phyloP scores from a whole-genome alignment of 805 yeast genomes.

The Suhomyces xylopsoci region DNA sequence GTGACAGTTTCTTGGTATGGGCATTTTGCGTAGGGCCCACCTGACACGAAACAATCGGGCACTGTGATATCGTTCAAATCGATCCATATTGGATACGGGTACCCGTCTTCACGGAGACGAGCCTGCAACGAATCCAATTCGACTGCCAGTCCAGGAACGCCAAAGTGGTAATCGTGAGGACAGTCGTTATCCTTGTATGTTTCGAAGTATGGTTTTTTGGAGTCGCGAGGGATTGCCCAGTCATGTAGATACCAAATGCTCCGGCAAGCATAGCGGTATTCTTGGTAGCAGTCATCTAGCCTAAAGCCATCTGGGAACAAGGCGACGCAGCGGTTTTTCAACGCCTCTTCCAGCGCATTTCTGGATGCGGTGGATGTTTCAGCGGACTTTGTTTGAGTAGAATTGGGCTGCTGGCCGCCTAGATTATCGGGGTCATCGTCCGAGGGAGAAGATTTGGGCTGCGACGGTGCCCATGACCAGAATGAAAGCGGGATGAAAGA shows the following conservation, averaged over 20 bases:
- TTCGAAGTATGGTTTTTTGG: conserved; percentile 41
- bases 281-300: conserved; percentile 63
- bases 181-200: conserved; percentile 29
- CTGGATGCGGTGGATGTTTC: neutral
- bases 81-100: conserved; percentile 59
- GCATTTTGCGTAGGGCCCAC: conserved; percentile 74
- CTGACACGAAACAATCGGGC: conserved; percentile 77
- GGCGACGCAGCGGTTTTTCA: conserved; percentile 43
- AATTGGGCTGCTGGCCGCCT: neutral
- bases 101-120: conserved; percentile 23
- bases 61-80: conserved; percentile 77
- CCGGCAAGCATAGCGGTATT: conserved; percentile 56
- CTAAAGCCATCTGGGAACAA: conserved; percentile 51
- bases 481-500: conserved; percentile 30
- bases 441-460: conserved; percentile 50
- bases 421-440: conserved; percentile 1
- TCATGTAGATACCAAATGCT: conserved; percentile 32
- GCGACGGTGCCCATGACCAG: conserved; percentile 75
- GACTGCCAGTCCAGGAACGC: conserved; percentile 34
- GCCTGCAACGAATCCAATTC: conserved; percentile 31
- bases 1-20: conserved; percentile 66
- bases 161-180: conserved; percentile 29
- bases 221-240: conserved; percentile 36
- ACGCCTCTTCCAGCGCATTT: conserved; percentile 6
- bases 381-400: neutral